Evolutionary conservation across 2,329 filamentous ascomycete genomes (phyloP), one percentile per base, ranked within the genome.

Genomic region (Penicillium sclerotiorum): DNA sequence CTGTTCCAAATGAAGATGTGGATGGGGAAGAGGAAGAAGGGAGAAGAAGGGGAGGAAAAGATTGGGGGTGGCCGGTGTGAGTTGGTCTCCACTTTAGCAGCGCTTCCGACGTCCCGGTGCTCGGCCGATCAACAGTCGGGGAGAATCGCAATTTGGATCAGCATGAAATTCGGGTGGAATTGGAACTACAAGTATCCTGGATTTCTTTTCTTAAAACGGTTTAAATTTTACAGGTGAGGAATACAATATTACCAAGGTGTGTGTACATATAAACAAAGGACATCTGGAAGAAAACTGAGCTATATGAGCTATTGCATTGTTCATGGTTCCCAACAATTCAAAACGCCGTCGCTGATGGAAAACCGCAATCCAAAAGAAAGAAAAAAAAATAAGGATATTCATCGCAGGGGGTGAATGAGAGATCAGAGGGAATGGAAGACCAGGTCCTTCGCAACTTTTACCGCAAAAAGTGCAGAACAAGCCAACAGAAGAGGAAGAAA

Each of bases 401-500:
- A n/a, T 18, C 13, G 28, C 38, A 30, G 17, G 28, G 8, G 18
- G 17, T 35, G 9, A 22, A 8, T 15, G n/a, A 18, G 22, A 23
- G n/a, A 4, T 18, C 9, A 18, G 37, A 23, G 17, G 13, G 21
- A 40, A 40, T 37, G 20, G 12, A 27, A 12, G 11, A 8, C 13
- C 8, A 13, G 44, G 9, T 46, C 22, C 7, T 35, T 35, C 32
- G 79, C 72, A 7, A 7, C 25, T 28, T 36, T 36, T 36, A 93
- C 68, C 89, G 78, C 73, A 99, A 71, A 68, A 84, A 97, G 73
- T 92, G 88, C 66, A 99, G 68, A 48, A 95, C 91, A 57, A 94
- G 74, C 85, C 90, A 97, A 72, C 93, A 96, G 68, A 99, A 99
- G 30, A 82, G 67, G 63, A 97, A 89, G 71, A 99, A 99, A 28